phyloP scores from a whole-genome alignment of 352 stramenopile genomes.

The Phytophthora hybrid region DNA sequence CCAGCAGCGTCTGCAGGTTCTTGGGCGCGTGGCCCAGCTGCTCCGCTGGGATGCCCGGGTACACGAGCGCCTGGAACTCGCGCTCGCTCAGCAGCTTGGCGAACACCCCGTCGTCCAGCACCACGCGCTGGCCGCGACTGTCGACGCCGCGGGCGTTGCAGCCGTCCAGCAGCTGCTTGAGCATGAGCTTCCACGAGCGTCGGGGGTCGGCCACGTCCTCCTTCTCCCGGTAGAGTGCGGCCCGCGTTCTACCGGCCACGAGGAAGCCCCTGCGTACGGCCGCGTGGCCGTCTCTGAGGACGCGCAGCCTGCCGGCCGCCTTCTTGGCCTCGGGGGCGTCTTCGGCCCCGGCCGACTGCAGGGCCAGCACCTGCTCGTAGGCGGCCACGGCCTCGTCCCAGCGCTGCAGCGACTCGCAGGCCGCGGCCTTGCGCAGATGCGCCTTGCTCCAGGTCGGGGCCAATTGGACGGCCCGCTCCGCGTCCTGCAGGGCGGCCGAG shows the following conservation, averaged over 20 bases:
- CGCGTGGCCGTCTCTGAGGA: constrained; percentile 7
- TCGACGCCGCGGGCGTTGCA: constrained; percentile 69
- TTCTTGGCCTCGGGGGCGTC: constrained; percentile 56
- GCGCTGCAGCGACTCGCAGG: constrained; percentile 70
- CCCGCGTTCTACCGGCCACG: constrained; percentile 34
- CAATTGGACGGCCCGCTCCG: constrained; percentile 77
- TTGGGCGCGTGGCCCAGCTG: constrained; percentile 73
- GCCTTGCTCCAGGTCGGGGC: constrained; percentile 93
- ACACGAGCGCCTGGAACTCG: constrained; percentile 84
- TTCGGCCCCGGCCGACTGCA: no score
- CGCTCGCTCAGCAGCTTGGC: constrained; percentile 68
- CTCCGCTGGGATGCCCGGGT: constrained; percentile 76
- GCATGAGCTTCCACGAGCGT: constrained; percentile 69
- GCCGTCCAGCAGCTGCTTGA: constrained; percentile 64
- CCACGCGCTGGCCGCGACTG: constrained; percentile 59
- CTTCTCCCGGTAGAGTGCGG: constrained; percentile 73
- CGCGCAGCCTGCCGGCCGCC: constrained; percentile 57
- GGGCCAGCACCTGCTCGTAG: constrained; percentile 74
- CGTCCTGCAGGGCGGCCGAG: constrained; percentile 84
- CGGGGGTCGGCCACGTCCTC: constrained; percentile 52
- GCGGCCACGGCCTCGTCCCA: constrained; percentile 72
- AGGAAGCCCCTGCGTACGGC: constrained; percentile 67
- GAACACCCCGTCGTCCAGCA: constrained; percentile 86
- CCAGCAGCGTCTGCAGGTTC: constrained; percentile 76
- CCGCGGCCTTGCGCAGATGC: constrained; percentile 91